Base-by-base conservation (phyloP, 192 early-diverging fungal genomes). In the Kappamyces sp. region DNA sequence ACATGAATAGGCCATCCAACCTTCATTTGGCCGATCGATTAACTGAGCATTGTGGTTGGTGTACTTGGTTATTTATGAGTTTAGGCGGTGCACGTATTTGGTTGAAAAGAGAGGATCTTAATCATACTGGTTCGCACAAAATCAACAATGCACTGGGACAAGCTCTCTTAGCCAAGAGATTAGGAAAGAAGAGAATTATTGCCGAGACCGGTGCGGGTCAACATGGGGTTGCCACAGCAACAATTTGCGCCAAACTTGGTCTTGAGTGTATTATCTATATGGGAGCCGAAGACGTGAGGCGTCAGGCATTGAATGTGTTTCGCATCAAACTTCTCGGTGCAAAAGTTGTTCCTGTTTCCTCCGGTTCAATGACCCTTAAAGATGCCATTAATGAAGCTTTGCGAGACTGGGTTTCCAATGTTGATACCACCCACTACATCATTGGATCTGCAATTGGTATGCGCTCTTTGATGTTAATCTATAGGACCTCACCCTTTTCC, bases 321-420 rank as follows among this genome's bases (percentile, higher is more conserved):
- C 79, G 96, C 46, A 99, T 99, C 69, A 78, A 82, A 43, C 78
- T 96, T 67, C 75, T 99, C 50, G 96, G 96, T 55, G 96, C 90
- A 35, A 86, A 84, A 34, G 94, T 99, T 32, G 76, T 99, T 22
- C 80, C 92, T 29, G 93, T 92, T 14, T 61, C 2, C 51, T 58
- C 80, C 32, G 90, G 90, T 30, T 83, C 83, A 47, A 66, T 69
- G 61, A 96, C 94, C 3, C 84, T 96, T 57, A 99, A 99, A 74
- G 96, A 99, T 76, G 96, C 96, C 41, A 87, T 96, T 66, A 99
- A 99, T 67, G 96, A 95, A 69, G 96, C 96, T 30, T 90, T 96
- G 91, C 83, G 96, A 62, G 94, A 99, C 72, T 95, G 93, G 93
- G 92, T 96, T 49, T 89, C 96, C 51, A 99, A 96, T 70, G 91